These are phyloP conservation scores for Neurospora sp. DNA, from an alignment of 495 filamentous ascomycete species.

Conservation along the genomic window DNA sequence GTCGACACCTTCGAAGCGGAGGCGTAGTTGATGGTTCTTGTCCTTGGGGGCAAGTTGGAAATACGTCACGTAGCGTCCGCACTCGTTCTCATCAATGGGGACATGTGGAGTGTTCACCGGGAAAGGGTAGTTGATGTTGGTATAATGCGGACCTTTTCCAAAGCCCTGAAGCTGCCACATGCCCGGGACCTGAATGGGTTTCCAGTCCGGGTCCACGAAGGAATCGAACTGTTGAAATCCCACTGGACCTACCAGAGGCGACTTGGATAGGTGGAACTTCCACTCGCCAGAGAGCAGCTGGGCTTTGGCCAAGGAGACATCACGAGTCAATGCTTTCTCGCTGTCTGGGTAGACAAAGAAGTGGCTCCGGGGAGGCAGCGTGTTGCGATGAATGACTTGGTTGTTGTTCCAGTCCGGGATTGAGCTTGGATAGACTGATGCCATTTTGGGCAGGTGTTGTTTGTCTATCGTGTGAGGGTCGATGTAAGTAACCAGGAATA, in stretches of 20 bases:
- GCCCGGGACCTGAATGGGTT: constrained; percentile 49
- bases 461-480: background rate
- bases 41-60: constrained; percentile 37
- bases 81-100: constrained; percentile 54
- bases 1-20: constrained; percentile 64
- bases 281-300: constrained; percentile 46
- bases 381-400: constrained; percentile 52
- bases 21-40: constrained; percentile 31
- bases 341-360: constrained; percentile 40
- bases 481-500: background rate
- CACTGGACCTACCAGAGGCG: constrained; percentile 37
- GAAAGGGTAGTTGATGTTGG: constrained; percentile 54
- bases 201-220: constrained; percentile 35
- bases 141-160: constrained; percentile 53
- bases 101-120: constrained; percentile 51
- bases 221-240: constrained; percentile 24
- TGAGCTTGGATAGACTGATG: constrained; percentile 4
- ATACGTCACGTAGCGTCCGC: constrained; percentile 47
- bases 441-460: background rate
- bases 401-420: constrained; percentile 51
- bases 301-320: constrained; percentile 24
- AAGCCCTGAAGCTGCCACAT: constrained; percentile 65
- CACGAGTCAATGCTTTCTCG: constrained; percentile 21
- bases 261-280: constrained; percentile 45
- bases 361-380: constrained; percentile 49